A percentile compares a stretch with the other conserved stretches of the same genome.
phyloP scores from a whole-genome alignment of 495 filamentous ascomycete genomes.

The Aspergillus saccharolyticus region DNA sequence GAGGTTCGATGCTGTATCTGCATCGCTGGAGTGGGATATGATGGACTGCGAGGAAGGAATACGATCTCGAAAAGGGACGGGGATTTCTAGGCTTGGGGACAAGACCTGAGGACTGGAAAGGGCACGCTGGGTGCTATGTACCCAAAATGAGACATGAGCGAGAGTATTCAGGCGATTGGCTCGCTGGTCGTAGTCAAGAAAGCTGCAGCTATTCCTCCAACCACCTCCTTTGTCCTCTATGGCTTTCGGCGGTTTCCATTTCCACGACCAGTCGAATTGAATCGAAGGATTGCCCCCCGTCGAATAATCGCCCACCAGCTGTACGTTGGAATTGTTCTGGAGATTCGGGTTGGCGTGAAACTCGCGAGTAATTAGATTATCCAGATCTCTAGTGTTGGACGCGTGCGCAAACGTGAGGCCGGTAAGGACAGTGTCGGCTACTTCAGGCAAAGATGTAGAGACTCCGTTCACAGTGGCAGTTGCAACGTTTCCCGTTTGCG shows the following conservation, averaged over 20 bases:
- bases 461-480: constrained; percentile 47
- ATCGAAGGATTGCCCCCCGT: constrained; percentile 78
- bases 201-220: constrained; percentile 93
- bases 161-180: constrained; percentile 84
- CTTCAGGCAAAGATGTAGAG: constrained; percentile 41
- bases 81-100: constrained; percentile 66
- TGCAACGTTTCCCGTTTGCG: constrained; percentile 39
- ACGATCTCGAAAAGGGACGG: constrained; percentile 69
- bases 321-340: constrained; percentile 94
- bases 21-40: constrained; percentile 69
- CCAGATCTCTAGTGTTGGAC: constrained; percentile 76
- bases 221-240: constrained; percentile 82
- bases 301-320: constrained; percentile 80
- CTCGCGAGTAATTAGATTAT: constrained; percentile 88
- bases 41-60: constrained; percentile 77
- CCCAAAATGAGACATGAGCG: constrained; percentile 91
- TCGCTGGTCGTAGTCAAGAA: constrained; percentile 92
- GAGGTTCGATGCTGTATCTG: constrained; percentile 45
- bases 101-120: constrained; percentile 42
- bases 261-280: constrained; percentile 93
- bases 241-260: constrained; percentile 85
- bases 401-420: constrained; percentile 91
- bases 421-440: constrained; percentile 70
- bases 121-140: constrained; percentile 58
- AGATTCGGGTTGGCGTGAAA: constrained; percentile 97